Percentiles rank a stretch among this genome's conserved stretches.
These are phyloP conservation scores for Dovyalis caffra DNA, from an alignment of 345 rosid genomes.

Conservation along the genomic window DNA sequence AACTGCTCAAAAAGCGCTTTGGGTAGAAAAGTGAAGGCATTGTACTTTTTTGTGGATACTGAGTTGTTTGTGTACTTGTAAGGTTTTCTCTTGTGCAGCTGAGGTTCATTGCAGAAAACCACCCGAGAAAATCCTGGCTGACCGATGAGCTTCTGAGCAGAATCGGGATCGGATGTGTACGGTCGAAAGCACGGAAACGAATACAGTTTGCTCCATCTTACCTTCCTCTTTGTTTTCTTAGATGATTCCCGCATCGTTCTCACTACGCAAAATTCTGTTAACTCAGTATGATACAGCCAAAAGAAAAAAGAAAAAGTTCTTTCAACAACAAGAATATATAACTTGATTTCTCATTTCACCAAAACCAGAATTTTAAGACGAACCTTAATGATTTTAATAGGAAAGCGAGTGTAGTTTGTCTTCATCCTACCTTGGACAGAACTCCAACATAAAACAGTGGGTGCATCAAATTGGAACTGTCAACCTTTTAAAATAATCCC, in stretches of 20 bases:
- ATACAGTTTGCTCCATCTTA: conserved; percentile 49
- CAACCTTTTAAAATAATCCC: neutral
- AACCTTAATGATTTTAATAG: neutral
- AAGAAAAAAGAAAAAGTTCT: neutral
- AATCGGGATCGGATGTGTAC: conserved; percentile 1
- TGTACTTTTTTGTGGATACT: conserved; percentile 64
- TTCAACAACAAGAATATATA: neutral
- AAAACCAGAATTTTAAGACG: neutral
- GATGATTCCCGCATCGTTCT: conserved; percentile 19
- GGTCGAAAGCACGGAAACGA: conserved; percentile 43
- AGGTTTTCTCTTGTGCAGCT: conserved; percentile 40
- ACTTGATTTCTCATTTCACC: neutral
- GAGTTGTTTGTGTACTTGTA: conserved; percentile 47
- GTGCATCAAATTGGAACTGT: neutral
- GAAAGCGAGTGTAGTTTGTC: neutral
- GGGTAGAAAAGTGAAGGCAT: conserved; percentile 56
- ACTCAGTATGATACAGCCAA: neutral
- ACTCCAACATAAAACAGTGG: neutral
- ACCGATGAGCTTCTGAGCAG: conserved; percentile 29
- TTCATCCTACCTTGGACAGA: neutral
- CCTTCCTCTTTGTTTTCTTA: conserved; percentile 28
- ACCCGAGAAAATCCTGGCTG: conserved; percentile 42
- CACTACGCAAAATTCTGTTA: neutral
- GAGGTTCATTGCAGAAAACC: conserved; percentile 60
- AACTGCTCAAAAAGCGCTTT: conserved; percentile 75